These are phyloP conservation scores for Colletotrichum eleusines DNA, from an alignment of 2,329 filamentous ascomycete species.

Conservation along the genomic window DNA sequence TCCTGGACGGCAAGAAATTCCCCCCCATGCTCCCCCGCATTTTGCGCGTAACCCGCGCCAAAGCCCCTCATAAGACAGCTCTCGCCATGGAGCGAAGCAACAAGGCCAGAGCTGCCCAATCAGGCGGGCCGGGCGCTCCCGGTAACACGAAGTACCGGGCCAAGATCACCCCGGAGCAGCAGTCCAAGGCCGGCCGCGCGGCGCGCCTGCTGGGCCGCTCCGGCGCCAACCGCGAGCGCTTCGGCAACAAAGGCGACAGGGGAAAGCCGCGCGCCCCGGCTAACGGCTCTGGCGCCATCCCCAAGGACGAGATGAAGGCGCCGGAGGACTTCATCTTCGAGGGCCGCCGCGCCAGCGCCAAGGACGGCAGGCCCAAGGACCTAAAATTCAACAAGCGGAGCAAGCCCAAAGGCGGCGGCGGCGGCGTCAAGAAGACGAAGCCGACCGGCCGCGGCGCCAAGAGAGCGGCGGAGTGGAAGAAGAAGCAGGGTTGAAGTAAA, in stretches of 20 bases:
- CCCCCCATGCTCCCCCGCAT: conserved; percentile 92
- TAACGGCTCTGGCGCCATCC: conserved; percentile 44
- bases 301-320: conserved; percentile 58
- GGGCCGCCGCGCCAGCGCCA: conserved; percentile 78
- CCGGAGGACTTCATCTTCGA: conserved; percentile 85
- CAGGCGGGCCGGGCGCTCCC: conserved; percentile 42
- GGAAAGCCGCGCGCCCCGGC: conserved; percentile 40
- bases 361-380: conserved; percentile 73
- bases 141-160: conserved; percentile 70
- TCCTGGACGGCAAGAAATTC: conserved; percentile 91
- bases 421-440: conserved; percentile 53
- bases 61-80: conserved; percentile 73
- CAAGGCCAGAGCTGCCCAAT: conserved; percentile 50
- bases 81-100: conserved; percentile 64
- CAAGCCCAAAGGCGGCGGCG: conserved; percentile 59
- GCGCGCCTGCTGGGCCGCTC: conserved; percentile 79
- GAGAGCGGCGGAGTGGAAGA: conserved; percentile 60
- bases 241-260: conserved; percentile 43
- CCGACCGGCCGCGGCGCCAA: conserved; percentile 55
- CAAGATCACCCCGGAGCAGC: conserved; percentile 77
- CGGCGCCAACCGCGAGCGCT: conserved; percentile 63
- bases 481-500: conserved; percentile 48
- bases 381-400: conserved; percentile 69
- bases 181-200: conserved; percentile 79
- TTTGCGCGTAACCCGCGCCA: conserved; percentile 88